A percentile compares a stretch with the other conserved stretches of the same genome.
Conservation (phyloP, 2,329 filamentous ascomycete species). For the Colletotrichum graminicola region DNA sequence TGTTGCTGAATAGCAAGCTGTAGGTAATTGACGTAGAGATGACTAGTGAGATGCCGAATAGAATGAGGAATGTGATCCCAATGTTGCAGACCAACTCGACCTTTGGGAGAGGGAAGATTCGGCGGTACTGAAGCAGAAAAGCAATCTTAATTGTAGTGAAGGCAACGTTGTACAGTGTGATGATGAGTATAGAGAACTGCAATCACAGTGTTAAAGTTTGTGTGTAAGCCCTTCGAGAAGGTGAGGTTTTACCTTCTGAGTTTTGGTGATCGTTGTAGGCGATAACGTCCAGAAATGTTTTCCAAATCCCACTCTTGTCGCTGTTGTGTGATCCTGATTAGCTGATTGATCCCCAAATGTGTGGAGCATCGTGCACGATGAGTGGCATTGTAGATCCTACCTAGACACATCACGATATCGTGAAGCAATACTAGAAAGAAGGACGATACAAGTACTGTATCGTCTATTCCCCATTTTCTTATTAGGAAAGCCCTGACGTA, state of each 20-base stretch:
- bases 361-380: no score
- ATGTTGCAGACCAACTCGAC: conserved; percentile 40
- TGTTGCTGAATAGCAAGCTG: background rate
- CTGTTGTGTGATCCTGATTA: background rate
- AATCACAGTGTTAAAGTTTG: conserved; percentile 28
- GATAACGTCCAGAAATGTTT: conserved; percentile 31
- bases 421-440: conserved; percentile 33
- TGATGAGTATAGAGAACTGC: conserved; percentile 46
- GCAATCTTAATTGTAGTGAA: conserved; percentile 51
- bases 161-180: conserved; percentile 49
- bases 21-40: conserved; percentile 27
- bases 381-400: conserved; percentile 30
- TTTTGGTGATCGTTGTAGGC: background rate
- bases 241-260: conserved; percentile 17
- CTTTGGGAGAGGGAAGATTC: conserved; percentile 45
- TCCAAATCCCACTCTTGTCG: conserved; percentile 43
- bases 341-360: fast-evolving
- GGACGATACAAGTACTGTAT: conserved; percentile 33
- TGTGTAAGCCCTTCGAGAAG: no score
- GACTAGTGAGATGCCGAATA: conserved; percentile 37
- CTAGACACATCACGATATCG: conserved; percentile 35
- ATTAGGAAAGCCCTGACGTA: conserved; percentile 46
- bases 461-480: conserved; percentile 46
- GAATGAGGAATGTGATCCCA: conserved; percentile 32
- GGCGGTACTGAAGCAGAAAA: conserved; percentile 54